These are phyloP conservation scores for Leccinum ponderosum DNA, from an alignment of 1,284 basidiomycete species.

Conservation along the genomic window DNA sequence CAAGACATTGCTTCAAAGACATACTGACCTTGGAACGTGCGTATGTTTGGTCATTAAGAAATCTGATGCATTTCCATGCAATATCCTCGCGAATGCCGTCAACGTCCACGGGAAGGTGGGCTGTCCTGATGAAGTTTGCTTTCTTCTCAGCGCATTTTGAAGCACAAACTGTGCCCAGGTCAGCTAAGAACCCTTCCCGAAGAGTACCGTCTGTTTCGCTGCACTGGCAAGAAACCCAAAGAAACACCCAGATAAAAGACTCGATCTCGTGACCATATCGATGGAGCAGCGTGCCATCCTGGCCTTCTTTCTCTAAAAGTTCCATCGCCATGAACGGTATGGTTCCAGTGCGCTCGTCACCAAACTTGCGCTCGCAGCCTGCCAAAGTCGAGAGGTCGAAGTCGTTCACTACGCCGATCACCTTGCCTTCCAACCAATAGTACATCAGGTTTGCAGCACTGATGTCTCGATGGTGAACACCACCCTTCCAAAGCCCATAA, in stretches of 20 bases:
- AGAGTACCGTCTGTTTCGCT: not conserved
- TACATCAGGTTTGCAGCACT: not conserved
- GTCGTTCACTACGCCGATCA: not conserved
- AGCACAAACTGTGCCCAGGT: not conserved
- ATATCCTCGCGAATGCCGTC: no score
- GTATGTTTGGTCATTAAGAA: not conserved
- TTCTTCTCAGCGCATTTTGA: not conserved
- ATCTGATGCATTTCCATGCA: not conserved
- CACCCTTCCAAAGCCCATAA: not conserved
- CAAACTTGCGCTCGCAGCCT: not conserved
- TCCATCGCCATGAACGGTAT: not conserved
- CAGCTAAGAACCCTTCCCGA: not conserved
- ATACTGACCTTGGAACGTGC: no score
- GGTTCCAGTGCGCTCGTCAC: not conserved
- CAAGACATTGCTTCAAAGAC: no score
- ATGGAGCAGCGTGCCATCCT: not conserved
- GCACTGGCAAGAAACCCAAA: not conserved
- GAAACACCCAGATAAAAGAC: not conserved
- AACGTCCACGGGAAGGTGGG: no score
- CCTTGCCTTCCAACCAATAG: not conserved
- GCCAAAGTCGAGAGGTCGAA: not conserved
- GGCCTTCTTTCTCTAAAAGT: not conserved
- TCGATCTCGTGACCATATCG: not conserved
- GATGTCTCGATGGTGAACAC: not conserved
- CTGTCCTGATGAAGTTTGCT: not conserved